A percentile compares a stretch with the other conserved stretches of the same genome.
Conservation (phyloP, 331 rosid species). For the Erythrophleum ivorense region DNA sequence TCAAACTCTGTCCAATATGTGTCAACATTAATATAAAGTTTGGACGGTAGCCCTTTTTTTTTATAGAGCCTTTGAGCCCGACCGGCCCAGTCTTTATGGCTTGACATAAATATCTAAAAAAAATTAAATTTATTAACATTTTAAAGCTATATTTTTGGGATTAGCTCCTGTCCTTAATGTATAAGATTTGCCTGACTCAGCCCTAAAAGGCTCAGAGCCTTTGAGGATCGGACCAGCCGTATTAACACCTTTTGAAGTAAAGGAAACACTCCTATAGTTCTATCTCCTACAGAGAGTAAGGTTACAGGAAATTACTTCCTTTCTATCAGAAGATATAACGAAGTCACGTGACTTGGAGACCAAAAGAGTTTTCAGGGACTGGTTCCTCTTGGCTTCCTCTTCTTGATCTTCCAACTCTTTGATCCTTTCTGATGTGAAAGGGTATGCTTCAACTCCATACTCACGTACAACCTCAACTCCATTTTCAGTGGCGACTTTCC, state of each 20-base stretch:
- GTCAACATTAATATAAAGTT: neutral
- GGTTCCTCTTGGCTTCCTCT: constrained; percentile 62
- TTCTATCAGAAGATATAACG: constrained; percentile 61
- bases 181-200: neutral
- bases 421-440: constrained; percentile 58
- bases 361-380: constrained; percentile 62
- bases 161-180: too few species aligned
- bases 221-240: neutral
- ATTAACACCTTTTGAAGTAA: neutral
- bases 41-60: too few species aligned
- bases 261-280: neutral
- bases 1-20: constrained; percentile 27
- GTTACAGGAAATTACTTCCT: constrained; percentile 42
- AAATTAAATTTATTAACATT: too few species aligned
- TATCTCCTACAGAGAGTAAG: neutral
- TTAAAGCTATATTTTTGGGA: too few species aligned
- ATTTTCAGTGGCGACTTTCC: constrained; percentile 48
- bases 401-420: constrained; percentile 55
- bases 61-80: too few species aligned
- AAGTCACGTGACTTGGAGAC: constrained; percentile 58
- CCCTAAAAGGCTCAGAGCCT: neutral
- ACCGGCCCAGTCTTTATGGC: too few species aligned
- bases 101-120: too few species aligned
- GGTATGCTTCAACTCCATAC: constrained; percentile 63
- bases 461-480: constrained; percentile 55